phyloP scores from a whole-genome alignment of 371 early-diverging fungal species.

The Rhizopus arrhizus region DNA sequence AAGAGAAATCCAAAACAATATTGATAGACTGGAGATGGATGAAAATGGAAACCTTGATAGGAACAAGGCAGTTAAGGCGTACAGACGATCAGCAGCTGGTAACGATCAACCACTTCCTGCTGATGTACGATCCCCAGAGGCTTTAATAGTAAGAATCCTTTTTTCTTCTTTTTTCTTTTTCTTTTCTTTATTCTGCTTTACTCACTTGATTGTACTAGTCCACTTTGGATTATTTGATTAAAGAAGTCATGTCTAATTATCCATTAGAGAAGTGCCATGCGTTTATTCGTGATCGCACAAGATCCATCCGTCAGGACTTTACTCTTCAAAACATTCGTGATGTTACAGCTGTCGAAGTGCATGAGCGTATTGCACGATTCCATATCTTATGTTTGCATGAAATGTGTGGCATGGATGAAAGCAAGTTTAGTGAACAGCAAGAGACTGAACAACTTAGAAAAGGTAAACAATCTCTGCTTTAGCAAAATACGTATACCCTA shows the following conservation, averaged over 20 bases:
- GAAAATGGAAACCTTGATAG: conserved; percentile 62
- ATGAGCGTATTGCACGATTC: conserved; percentile 88
- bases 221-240: conserved; percentile 81
- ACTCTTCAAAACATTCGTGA: conserved; percentile 83
- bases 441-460: conserved; percentile 89
- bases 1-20: conserved; percentile 73
- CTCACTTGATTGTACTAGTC: conserved; percentile 27
- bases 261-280: conserved; percentile 69
- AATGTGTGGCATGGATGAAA: conserved; percentile 65
- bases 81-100: conserved; percentile 87
- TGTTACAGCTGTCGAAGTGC: conserved; percentile 63
- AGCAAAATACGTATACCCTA: too few relatives aligned
- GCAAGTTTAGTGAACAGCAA: conserved; percentile 75
- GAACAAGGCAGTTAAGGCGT: conserved; percentile 77
- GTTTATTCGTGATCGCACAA: conserved; percentile 88
- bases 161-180: not conserved
- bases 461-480: conserved; percentile 46
- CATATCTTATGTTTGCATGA: conserved; percentile 82
- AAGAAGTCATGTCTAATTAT: conserved; percentile 58
- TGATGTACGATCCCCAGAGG: conserved; percentile 84
- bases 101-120: conserved; percentile 84
- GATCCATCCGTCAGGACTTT: conserved; percentile 88
- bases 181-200: not conserved
- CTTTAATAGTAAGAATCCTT: conserved; percentile 56
- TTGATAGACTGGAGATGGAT: conserved; percentile 77